phyloP scores from a whole-genome alignment of 2,329 filamentous ascomycete species.

The Myotisia sp. region DNA sequence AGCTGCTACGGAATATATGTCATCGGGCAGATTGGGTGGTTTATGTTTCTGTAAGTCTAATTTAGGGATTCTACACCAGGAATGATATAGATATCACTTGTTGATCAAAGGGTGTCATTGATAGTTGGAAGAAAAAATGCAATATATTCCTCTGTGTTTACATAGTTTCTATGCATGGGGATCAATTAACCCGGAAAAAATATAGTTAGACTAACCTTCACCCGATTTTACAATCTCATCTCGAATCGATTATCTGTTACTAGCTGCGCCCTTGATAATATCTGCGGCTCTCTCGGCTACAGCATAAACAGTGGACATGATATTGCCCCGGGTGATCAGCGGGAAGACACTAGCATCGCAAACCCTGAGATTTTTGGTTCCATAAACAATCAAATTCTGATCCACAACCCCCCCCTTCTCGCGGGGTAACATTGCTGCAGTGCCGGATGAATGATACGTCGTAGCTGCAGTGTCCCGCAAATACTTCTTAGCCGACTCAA shows the following conservation, averaged over 20 bases:
- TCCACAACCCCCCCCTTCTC: slow-evolving; percentile 23
- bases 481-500: slow-evolving; percentile 1
- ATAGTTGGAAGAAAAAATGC: neutral
- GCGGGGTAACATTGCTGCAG: slow-evolving; percentile 21
- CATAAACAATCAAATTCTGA: slow-evolving; percentile 20
- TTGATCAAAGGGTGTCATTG: neutral
- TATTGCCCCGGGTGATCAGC: slow-evolving; percentile 18
- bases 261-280: slow-evolving; percentile 22
- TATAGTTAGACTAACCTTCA: too few species aligned
- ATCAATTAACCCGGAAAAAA: too few species aligned
- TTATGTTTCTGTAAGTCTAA: too few species aligned
- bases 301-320: slow-evolving; percentile 18
- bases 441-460: slow-evolving; percentile 20
- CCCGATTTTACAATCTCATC: too few species aligned
- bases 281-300: slow-evolving; percentile 21
- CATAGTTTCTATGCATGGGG: neutral
- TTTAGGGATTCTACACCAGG: too few species aligned
- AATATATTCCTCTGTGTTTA: neutral
- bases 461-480: slow-evolving; percentile 14
- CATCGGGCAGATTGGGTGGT: too few species aligned
- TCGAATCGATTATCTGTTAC: too few species aligned
- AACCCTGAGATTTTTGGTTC: slow-evolving; percentile 21
- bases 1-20: too few species aligned
- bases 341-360: slow-evolving; percentile 22
- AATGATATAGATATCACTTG: too few species aligned